These are phyloP conservation scores for Rhizopus stolonifer DNA, from an alignment of 371 early-diverging fungal species.

Conservation along the genomic window DNA sequence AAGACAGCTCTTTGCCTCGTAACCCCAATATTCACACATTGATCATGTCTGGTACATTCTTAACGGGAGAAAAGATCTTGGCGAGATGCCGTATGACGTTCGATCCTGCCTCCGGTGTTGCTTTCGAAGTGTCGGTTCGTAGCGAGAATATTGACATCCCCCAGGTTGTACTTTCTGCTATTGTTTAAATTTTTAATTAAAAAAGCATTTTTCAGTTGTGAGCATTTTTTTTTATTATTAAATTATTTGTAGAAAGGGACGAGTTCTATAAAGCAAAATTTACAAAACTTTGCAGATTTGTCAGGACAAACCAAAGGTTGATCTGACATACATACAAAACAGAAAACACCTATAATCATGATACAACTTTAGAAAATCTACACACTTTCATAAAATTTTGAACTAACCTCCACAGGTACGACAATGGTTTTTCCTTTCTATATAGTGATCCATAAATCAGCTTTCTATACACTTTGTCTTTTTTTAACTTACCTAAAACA, in stretches of 20 bases:
- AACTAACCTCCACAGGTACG: constrained; percentile 46
- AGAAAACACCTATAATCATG: constrained; percentile 26
- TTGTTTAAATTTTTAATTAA: constrained; percentile 44
- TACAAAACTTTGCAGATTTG: constrained; percentile 35
- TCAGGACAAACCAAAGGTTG: constrained; percentile 27
- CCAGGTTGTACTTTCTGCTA: constrained; percentile 69
- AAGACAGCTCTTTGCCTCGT: constrained; percentile 65
- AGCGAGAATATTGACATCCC: constrained; percentile 65
- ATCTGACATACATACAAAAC: constrained; percentile 31
- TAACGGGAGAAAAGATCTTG: constrained; percentile 71
- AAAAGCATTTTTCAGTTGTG: too few relatives aligned
- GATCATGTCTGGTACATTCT: constrained; percentile 79
- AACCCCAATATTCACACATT: constrained; percentile 82
- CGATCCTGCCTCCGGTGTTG: constrained; percentile 76
- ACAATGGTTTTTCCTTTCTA: constrained; percentile 44
- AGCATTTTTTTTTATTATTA: too few relatives aligned
- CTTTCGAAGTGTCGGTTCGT: constrained; percentile 86
- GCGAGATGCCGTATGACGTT: constrained; percentile 86
- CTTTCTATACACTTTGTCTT: too few relatives aligned
- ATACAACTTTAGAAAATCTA: neutral
- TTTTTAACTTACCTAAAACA: constrained; percentile 50
- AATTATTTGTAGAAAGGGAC: too few relatives aligned
- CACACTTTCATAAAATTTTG: neutral
- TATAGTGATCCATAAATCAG: neutral
- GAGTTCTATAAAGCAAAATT: constrained; percentile 20